Base-by-base conservation (phyloP, 2,329 filamentous ascomycete species). In the Fulvia fulva region DNA sequence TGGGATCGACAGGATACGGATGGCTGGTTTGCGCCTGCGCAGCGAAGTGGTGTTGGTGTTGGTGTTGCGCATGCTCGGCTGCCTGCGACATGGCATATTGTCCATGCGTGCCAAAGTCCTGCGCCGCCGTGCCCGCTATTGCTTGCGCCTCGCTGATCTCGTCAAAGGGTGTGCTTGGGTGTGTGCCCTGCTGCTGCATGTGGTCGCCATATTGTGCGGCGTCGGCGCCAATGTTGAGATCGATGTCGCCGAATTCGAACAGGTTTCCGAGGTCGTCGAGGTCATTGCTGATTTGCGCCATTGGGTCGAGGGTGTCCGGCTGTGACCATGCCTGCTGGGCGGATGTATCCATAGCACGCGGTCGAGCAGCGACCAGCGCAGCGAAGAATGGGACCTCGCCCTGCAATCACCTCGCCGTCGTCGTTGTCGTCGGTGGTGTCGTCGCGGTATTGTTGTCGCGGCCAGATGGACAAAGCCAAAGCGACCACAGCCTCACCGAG, bases 211-310 rank as follows among this genome's bases (percentile, higher is more conserved):
- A 70, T 28, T 64, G 59, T 19, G 57, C 43, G 19, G 55, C 51
- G 50, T 66, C 65, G 19, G 64, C 50, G 30, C 71, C 63, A 54
- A 67, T 67, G 43, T 73, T 63, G n/a, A 37, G 30, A 55, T 73
- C 70, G 47, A 73, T 69, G 53, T 73, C 69, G 44, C 68, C 70
- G 45, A 74, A 71, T 52, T 78, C 75, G 65, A 79, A 74, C 47
- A 79, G 70, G 58, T 73, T 75, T 57, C 69, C 71, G 55, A 79
- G 74, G 57, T 78, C 76, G 60, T 78, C 75, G 37, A 78, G 71
- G 28, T 74, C 70, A 34, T 56, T 63, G 32, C 55, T 57, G 59
- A 73, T 67, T 37, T 71, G 65, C 59, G 73, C 73, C 75, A 78
- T 76, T 59, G 71, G 65, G 56, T 77, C 74, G 60, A 76, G 71